phyloP scores from a whole-genome alignment of 768 basidiomycete genomes.

The Podaxis carcinomalis region DNA sequence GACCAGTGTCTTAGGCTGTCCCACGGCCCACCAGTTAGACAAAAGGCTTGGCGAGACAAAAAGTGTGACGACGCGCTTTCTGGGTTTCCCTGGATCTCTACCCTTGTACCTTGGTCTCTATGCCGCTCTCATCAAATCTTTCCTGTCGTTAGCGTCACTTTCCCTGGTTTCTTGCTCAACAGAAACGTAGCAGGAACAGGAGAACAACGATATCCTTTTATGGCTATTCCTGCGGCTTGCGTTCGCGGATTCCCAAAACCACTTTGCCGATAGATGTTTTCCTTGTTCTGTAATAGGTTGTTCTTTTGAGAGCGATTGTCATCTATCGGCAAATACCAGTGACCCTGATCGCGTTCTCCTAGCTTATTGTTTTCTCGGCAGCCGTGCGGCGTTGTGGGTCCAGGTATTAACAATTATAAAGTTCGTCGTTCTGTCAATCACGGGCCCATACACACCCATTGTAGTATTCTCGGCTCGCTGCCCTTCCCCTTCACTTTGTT shows the following conservation, averaged over 20 bases:
- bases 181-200: background rate
- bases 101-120: background rate
- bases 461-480: conserved; percentile 11
- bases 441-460: conserved; percentile 2
- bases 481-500: conserved; percentile 11
- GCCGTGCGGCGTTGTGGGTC: conserved; percentile 27
- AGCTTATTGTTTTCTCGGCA: conserved; percentile 2
- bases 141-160: no score
- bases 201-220: background rate
- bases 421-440: conserved; percentile 4
- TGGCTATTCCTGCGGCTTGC: no score
- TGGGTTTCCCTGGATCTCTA: no score
- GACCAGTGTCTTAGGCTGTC: no score
- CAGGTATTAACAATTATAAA: conserved; percentile 18
- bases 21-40: no score
- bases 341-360: background rate
- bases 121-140: background rate
- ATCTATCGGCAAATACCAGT: background rate
- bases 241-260: background rate
- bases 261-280: background rate
- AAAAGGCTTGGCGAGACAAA: no score
- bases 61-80: no score
- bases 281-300: background rate
- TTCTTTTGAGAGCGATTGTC: conserved; percentile 4
- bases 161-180: no score